Conservation (phyloP, 768 basidiomycete genomes). For the Termitomyces sp. region DNA sequence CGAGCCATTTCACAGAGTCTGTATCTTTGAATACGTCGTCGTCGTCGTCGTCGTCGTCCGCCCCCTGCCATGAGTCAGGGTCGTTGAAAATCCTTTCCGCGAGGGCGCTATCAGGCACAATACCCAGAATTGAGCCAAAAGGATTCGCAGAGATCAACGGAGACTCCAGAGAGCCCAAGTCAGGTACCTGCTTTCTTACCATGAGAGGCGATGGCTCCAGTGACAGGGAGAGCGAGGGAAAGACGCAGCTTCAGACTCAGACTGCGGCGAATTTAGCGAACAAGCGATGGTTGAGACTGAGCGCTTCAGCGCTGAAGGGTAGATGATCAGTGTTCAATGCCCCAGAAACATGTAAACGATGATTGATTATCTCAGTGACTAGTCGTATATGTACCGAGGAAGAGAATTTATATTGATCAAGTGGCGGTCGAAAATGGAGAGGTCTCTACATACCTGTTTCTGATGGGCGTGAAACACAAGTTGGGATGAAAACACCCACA, state of each 20-base stretch:
- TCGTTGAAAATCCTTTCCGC: conserved; percentile 40
- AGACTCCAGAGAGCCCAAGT: conserved; percentile 36
- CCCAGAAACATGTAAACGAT: conserved; percentile 3
- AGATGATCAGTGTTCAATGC: not conserved
- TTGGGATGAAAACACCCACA: not conserved
- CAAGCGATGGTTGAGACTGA: conserved; percentile 1
- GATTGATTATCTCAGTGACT: conserved; percentile 1
- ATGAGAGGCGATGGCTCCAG: conserved; percentile 17
- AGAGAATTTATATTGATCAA: not conserved
- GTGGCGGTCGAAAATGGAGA: conserved; percentile 2
- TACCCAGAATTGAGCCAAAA: conserved; percentile 22
- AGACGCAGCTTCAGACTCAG: conserved; percentile 27
- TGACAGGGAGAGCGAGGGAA: conserved; percentile 7
- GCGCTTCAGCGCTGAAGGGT: not conserved
- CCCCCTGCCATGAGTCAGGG: conserved; percentile 35
- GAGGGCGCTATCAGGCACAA: conserved; percentile 31
- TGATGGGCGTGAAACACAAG: conserved; percentile 10
- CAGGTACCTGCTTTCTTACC: conserved; percentile 26
- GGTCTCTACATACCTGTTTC: not conserved
- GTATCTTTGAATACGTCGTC: conserved; percentile 22
- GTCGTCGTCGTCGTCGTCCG: conserved; percentile 23
- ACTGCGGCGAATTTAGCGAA: conserved; percentile 15
- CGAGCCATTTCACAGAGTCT: conserved; percentile 26
- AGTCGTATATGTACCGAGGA: not conserved
- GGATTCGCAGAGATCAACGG: conserved; percentile 29